A percentile compares a stretch with the other conserved stretches of the same genome.
Evolutionary conservation across 176 grass and related monocot genomes (phyloP).

Genomic region (Cymbopogon citratus): DNA sequence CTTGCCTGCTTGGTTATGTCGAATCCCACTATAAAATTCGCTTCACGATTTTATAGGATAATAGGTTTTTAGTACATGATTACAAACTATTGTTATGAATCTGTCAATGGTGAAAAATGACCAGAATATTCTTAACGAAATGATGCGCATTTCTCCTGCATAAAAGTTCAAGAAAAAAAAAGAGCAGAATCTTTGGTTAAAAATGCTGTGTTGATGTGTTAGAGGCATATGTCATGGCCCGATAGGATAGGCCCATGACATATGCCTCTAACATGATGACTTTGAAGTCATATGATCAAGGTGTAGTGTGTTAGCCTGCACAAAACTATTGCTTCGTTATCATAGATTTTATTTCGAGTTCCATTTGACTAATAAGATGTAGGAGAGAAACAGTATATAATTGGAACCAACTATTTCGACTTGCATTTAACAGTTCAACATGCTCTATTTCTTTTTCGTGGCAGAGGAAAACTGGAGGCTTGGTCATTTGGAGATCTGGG

Average conservation of each 20-base stretch:
- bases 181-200: background rate
- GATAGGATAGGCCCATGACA: too few relatives aligned
- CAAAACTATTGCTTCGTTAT: background rate
- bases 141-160: background rate
- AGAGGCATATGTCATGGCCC: too few relatives aligned
- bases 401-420: background rate
- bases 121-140: background rate
- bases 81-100: background rate
- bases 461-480: conserved; percentile 87
- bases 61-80: background rate
- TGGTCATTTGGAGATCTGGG: conserved; percentile 94
- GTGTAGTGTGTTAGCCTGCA: background rate
- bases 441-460: conserved; percentile 22
- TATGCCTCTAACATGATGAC: too few relatives aligned
- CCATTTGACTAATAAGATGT: conserved; percentile 7
- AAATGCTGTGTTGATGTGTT: background rate
- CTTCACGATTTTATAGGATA: background rate
- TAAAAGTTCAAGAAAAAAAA: background rate
- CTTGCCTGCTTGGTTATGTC: background rate
- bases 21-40: background rate
- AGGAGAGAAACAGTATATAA: background rate
- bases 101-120: background rate
- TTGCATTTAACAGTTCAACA: background rate
- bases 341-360: background rate
- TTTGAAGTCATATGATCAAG: background rate